Conservation (phyloP, 139 green algal genomes). For the Closterium sp. region DNA sequence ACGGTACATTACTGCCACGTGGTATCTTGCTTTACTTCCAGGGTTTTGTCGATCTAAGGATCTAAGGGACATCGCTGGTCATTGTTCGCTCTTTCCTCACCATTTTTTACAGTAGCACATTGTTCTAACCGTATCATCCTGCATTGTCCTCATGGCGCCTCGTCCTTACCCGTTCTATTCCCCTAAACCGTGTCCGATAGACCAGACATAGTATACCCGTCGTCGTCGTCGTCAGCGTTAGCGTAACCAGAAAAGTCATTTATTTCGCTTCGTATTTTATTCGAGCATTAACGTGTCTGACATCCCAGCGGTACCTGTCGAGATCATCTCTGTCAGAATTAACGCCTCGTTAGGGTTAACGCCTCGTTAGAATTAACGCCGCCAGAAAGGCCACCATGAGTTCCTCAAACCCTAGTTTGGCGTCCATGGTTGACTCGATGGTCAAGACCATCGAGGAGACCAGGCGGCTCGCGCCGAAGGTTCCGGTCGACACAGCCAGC, state of each 20-base stretch:
- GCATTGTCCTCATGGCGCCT: background rate
- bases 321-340: no score
- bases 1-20: background rate
- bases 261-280: background rate
- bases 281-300: background rate
- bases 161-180: background rate
- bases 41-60: background rate
- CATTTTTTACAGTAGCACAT: no score
- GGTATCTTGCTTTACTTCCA: background rate
- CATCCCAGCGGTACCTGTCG: background rate
- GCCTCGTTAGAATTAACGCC: background rate
- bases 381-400: background rate
- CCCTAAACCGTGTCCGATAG: background rate
- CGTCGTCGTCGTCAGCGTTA: background rate
- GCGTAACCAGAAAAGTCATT: background rate
- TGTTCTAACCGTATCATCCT: background rate
- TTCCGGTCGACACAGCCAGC: conserved; percentile 18
- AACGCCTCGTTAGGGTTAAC: background rate
- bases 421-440: background rate
- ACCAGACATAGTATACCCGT: background rate
- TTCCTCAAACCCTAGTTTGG: background rate
- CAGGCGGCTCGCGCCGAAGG: background rate
- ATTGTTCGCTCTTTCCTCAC: background rate
- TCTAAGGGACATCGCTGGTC: no score
- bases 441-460: conserved; percentile 16